A percentile compares a stretch with the other conserved stretches of the same genome.
phyloP scores from a whole-genome alignment of 805 yeast genomes.

The Zygosaccharomyces bailii region DNA sequence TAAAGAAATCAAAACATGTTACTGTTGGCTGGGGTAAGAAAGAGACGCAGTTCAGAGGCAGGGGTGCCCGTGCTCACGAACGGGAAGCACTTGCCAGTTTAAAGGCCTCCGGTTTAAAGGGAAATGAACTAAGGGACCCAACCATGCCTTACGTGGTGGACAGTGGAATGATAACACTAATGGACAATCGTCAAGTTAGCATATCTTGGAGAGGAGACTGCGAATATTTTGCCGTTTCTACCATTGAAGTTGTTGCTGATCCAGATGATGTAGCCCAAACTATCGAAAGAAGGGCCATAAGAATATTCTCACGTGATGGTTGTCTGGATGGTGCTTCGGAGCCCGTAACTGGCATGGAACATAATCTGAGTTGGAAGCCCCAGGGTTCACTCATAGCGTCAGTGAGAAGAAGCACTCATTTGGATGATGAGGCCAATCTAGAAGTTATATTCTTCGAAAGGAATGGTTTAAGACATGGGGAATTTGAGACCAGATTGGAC shows the following conservation, averaged over 20 bases:
- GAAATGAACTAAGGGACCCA: slow-evolving; percentile 76
- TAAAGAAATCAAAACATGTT: slow-evolving; percentile 72
- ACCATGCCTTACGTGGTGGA: slow-evolving; percentile 76
- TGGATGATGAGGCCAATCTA: slow-evolving; percentile 39
- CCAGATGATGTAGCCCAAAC: slow-evolving; percentile 37
- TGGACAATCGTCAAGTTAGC: slow-evolving; percentile 47
- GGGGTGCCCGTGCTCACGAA: slow-evolving; percentile 79
- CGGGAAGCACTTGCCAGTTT: slow-evolving; percentile 51
- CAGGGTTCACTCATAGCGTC: slow-evolving; percentile 85
- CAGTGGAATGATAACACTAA: slow-evolving; percentile 55
- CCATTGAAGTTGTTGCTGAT: slow-evolving; percentile 51
- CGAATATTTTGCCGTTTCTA: slow-evolving; percentile 68
- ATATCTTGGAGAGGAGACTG: slow-evolving; percentile 97
- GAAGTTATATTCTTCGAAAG: slow-evolving; percentile 79
- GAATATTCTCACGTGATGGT: slow-evolving; percentile 82
- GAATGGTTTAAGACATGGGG: slow-evolving; percentile 90
- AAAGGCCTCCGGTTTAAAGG: slow-evolving; percentile 59
- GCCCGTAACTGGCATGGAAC: slow-evolving; percentile 81
- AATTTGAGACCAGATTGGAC: slow-evolving; percentile 65
- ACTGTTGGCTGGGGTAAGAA: slow-evolving; percentile 98
- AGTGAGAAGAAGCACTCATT: slow-evolving; percentile 54
- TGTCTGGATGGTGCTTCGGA: slow-evolving; percentile 77
- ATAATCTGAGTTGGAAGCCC: slow-evolving; percentile 79
- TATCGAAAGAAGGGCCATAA: slow-evolving; percentile 63
- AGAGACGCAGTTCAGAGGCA: slow-evolving; percentile 95